Conservation (phyloP, 208 protist species). For the Endotrypanum monterogeii region DNA sequence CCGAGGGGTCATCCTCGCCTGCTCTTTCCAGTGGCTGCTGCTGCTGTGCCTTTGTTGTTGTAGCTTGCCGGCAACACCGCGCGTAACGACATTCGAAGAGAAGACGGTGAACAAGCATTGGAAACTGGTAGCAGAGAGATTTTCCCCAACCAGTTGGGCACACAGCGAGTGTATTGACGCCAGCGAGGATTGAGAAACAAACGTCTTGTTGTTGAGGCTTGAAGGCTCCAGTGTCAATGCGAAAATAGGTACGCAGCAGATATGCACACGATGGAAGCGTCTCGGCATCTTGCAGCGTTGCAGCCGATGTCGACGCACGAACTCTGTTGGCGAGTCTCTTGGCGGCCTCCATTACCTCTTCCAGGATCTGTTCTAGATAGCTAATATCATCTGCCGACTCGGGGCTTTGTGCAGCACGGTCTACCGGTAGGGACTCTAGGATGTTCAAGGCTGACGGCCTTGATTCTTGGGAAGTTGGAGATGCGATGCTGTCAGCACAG, state of each 20-base stretch:
- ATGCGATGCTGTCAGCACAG: not conserved
- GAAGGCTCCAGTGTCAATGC: conserved; percentile 63
- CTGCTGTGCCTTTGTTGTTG: not conserved
- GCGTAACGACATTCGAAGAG: conserved; percentile 54
- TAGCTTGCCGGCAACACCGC: conserved; percentile 35
- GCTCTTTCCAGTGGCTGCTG: not conserved
- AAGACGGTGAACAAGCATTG: conserved; percentile 85
- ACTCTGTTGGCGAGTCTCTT: not conserved
- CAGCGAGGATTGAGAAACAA: conserved; percentile 61
- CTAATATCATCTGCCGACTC: conserved; percentile 7
- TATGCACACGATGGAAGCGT: conserved; percentile 56
- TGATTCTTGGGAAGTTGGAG: not conserved
- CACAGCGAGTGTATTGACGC: conserved; percentile 85
- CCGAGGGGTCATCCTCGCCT: not conserved
- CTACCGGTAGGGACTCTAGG: not conserved
- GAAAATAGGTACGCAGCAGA: conserved; percentile 60
- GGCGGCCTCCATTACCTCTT: conserved; percentile 20
- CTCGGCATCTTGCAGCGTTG: not conserved
- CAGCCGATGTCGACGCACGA: no score
- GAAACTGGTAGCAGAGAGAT: conserved; percentile 95
- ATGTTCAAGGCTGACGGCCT: not conserved
- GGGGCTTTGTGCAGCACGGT: not conserved
- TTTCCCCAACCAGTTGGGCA: conserved; percentile 97
- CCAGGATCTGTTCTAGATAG: conserved; percentile 20
- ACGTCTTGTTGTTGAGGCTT: conserved; percentile 81